Evolutionary conservation across 2,329 filamentous ascomycete genomes (phyloP).

Genomic region (Fonsecaea nubica): DNA sequence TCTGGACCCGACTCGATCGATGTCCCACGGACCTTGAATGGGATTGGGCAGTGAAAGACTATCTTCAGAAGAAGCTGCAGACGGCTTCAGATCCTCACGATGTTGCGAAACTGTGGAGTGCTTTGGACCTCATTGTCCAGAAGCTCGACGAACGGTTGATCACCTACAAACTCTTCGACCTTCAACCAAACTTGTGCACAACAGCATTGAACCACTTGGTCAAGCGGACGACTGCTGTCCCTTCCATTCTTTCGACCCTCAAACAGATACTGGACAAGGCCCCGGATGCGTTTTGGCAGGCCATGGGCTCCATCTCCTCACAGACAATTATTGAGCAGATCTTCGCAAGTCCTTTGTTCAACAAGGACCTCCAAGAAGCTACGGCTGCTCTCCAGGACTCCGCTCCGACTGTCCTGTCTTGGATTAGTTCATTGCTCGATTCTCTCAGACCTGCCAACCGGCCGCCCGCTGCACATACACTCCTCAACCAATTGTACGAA

Average conservation of each 20-base stretch:
- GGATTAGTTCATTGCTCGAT: conserved; percentile 77
- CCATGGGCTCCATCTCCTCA: conserved; percentile 80
- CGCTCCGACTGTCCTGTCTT: conserved; percentile 67
- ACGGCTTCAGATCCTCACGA: conserved; percentile 63
- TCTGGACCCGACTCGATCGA: conserved; percentile 71
- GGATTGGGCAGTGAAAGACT: conserved; percentile 82
- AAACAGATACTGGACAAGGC: conserved; percentile 75
- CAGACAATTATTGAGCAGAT: conserved; percentile 83
- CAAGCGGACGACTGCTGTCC: conserved; percentile 66
- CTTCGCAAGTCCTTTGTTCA: conserved; percentile 73
- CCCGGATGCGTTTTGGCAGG: conserved; percentile 83
- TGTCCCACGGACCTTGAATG: conserved; percentile 75
- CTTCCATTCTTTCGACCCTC: conserved; percentile 73
- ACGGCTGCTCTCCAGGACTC: conserved; percentile 6
- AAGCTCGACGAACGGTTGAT: conserved; percentile 76
- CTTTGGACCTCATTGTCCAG: conserved; percentile 74
- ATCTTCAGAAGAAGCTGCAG: conserved; percentile 70
- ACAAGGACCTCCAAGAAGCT: conserved; percentile 56
- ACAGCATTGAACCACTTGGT: conserved; percentile 70
- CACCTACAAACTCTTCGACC: conserved; percentile 75
- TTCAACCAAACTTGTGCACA: conserved; percentile 73
- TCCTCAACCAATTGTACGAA: conserved; percentile 76
- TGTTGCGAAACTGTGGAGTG: conserved; percentile 80
- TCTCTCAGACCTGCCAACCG: conserved; percentile 79
- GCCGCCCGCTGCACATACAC: conserved; percentile 78